phyloP scores from a whole-genome alignment of 202 grass and related monocot species.

The Brachypodium distachyon region DNA sequence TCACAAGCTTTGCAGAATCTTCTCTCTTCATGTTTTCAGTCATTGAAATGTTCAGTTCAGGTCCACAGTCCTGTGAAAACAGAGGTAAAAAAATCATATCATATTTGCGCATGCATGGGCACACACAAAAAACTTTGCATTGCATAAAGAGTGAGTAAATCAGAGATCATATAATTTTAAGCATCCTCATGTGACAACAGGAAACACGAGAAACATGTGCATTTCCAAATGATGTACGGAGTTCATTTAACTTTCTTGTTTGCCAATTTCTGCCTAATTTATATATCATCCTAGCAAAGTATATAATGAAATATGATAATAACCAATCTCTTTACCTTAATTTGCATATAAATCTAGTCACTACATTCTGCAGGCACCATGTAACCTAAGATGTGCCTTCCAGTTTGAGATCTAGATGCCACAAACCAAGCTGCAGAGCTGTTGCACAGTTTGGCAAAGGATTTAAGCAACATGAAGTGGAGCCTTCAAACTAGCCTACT shows the following conservation, averaged over 20 bases:
- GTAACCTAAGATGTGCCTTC: conserved; percentile 68
- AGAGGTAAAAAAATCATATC: not conserved
- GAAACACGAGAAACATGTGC: not conserved
- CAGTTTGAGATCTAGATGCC: conserved; percentile 64
- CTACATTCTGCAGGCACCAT: conserved; percentile 53
- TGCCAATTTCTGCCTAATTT: not conserved
- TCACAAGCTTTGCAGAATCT: conserved; percentile 8
- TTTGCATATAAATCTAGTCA: conserved; percentile 2
- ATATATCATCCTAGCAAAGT: not conserved
- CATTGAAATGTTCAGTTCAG: not conserved
- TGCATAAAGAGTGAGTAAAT: not conserved
- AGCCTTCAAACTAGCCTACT: conserved; percentile 52
- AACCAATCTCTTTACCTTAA: not conserved
- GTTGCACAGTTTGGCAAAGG: conserved; percentile 48
- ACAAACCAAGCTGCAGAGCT: conserved; percentile 68
- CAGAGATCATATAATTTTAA: not conserved
- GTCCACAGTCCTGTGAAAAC: not conserved
- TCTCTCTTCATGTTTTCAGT: not conserved
- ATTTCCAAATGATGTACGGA: not conserved
- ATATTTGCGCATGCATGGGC: not conserved
- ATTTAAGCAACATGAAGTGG: conserved; percentile 73
- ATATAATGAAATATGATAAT: not conserved
- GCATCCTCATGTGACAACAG: not conserved
- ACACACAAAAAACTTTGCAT: not conserved
- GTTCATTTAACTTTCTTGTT: not conserved